Conservation (phyloP, 805 yeast genomes). For the Kuraishia capsulata region DNA sequence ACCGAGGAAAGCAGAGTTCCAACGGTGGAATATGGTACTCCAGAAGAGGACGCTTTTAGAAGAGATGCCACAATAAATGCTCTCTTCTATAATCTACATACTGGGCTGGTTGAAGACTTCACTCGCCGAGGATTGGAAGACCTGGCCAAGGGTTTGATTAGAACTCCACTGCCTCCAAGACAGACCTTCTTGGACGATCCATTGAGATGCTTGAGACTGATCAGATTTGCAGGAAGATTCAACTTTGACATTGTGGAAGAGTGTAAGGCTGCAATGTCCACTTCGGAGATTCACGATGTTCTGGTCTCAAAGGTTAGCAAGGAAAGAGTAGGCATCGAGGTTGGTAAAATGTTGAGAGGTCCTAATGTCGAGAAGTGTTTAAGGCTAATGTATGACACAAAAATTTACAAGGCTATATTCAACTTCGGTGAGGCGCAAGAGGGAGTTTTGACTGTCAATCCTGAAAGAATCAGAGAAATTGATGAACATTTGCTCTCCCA, state of each 20-base stretch:
- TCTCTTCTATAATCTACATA: constrained; percentile 72
- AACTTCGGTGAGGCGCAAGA: constrained; percentile 23
- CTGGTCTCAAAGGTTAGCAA: constrained; percentile 71
- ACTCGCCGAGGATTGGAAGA: constrained; percentile 74
- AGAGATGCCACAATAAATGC: constrained; percentile 96
- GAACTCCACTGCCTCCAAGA: constrained; percentile 83
- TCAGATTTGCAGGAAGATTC: constrained; percentile 79
- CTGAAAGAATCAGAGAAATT: constrained; percentile 9
- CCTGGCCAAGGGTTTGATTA: constrained; percentile 54
- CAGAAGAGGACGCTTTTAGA: constrained; percentile 82
- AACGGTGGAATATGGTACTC: constrained; percentile 71
- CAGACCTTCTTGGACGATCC: constrained; percentile 94
- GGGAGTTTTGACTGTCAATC: constrained; percentile 11
- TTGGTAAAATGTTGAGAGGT: constrained; percentile 68
- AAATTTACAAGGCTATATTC: constrained; percentile 53
- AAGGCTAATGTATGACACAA: constrained; percentile 42
- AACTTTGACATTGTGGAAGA: constrained; percentile 53
- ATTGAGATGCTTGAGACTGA: constrained; percentile 72
- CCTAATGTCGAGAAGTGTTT: constrained; percentile 57
- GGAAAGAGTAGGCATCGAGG: constrained; percentile 84
- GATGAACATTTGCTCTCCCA: constrained; percentile 7
- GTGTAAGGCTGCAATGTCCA: constrained; percentile 58
- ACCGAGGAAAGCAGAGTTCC: constrained; percentile 86
- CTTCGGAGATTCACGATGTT: constrained; percentile 44
- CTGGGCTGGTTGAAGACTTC: constrained; percentile 69